Conservation (phyloP, 2,329 filamentous ascomycete species). For the Plenodomus biglobosus region DNA sequence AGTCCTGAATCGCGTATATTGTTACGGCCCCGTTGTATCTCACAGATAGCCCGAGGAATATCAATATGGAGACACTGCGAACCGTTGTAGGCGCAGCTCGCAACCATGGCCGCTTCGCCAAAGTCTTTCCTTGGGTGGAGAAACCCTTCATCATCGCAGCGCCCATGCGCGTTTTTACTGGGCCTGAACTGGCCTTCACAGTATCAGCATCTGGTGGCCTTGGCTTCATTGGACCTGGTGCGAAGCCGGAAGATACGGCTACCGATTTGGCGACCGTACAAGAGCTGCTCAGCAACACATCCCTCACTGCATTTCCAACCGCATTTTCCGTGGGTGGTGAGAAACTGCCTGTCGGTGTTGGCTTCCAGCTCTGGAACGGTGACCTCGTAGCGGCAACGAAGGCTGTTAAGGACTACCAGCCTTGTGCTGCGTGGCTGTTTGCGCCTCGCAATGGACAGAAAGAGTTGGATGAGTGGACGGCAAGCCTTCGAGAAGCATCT, state of each 20-base stretch:
- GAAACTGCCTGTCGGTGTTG: conserved; percentile 57
- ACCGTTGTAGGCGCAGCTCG: neutral
- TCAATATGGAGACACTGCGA: conserved; percentile 4
- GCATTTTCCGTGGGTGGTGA: conserved; percentile 5
- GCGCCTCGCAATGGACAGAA: conserved; percentile 51
- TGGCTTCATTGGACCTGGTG: conserved; percentile 47
- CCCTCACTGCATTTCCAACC: neutral
- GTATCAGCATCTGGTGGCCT: conserved; percentile 55
- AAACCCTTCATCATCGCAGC: conserved; percentile 60
- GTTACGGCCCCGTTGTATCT: no score
- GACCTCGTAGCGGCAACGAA: conserved; percentile 51
- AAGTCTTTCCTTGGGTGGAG: conserved; percentile 53
- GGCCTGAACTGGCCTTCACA: conserved; percentile 57
- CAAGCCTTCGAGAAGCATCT: conserved; percentile 33
- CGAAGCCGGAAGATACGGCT: conserved; percentile 37
- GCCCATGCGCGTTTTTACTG: conserved; percentile 66
- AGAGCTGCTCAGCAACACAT: conserved; percentile 1
- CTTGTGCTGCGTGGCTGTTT: conserved; percentile 66
- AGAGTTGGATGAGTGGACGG: conserved; percentile 37
- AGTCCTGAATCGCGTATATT: no score
- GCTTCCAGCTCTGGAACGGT: conserved; percentile 58
- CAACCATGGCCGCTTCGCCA: neutral
- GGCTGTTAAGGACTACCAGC: conserved; percentile 55
- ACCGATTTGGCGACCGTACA: conserved; percentile 7
- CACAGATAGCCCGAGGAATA: no score